phyloP scores from a whole-genome alignment of 2,329 filamentous ascomycete species.

The Tolypocladium pustulatum region DNA sequence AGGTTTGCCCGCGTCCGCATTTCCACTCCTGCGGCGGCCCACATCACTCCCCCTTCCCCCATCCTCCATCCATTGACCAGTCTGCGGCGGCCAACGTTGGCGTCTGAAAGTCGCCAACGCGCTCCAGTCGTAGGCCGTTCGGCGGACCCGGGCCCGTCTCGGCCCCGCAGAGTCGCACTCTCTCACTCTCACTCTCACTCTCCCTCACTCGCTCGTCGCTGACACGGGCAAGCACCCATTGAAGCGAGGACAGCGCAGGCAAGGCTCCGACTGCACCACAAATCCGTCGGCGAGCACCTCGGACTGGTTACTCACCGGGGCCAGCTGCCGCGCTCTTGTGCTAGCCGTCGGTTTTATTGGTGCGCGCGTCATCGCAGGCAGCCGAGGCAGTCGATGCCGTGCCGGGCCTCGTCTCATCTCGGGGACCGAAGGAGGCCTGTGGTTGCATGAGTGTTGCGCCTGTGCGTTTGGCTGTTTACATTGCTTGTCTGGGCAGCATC shows the following conservation, averaged over 20 bases:
- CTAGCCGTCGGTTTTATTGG: not conserved
- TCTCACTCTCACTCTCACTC: not conserved
- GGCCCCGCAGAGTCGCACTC: not conserved
- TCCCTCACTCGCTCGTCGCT: not conserved
- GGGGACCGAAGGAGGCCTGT: conserved; percentile 1
- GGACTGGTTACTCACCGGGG: not conserved
- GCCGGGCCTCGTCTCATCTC: not conserved
- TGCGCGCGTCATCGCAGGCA: not conserved
- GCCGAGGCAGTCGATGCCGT: not conserved
- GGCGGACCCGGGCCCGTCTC: not conserved
- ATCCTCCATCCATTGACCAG: not conserved
- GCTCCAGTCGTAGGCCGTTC: not conserved
- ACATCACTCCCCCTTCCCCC: not conserved
- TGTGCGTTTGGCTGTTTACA: not conserved
- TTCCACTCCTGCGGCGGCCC: not conserved
- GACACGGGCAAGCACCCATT: not conserved
- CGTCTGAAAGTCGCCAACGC: not conserved
- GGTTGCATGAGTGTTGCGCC: not conserved
- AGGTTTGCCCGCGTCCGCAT: not conserved
- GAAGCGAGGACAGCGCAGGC: not conserved
- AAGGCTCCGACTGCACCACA: not conserved
- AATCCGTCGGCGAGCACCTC: not conserved
- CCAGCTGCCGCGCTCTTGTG: not conserved
- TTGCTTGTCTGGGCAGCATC: not conserved
- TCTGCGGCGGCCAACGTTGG: not conserved